Conservation (phyloP, 257 asterid genomes). For the Solanum okadae region DNA sequence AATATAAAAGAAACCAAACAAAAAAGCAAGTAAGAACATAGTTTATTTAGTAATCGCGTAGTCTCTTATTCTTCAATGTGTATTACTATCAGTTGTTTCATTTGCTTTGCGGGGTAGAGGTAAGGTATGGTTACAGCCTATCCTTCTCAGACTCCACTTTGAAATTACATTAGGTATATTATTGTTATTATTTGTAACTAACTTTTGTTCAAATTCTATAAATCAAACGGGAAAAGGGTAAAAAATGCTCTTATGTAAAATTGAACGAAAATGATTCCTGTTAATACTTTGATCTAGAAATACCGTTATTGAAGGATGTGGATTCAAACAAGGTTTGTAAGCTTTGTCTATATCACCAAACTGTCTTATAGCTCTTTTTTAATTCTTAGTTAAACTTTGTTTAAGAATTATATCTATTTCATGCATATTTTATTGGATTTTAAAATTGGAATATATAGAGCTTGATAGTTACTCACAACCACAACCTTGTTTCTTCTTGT, state of each 20-base stretch:
- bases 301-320: constrained; percentile 35
- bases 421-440: constrained; percentile 26
- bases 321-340: constrained; percentile 45
- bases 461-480: not conserved
- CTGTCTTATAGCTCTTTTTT: constrained; percentile 7
- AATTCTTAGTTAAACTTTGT: not conserved
- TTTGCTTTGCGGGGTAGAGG: not conserved
- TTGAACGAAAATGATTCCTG: too few relatives aligned
- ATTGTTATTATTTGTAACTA: not conserved
- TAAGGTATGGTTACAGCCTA: too few relatives aligned
- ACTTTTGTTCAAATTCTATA: not conserved
- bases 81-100: not conserved
- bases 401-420: constrained; percentile 23
- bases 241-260: not conserved
- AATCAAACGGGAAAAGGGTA: too few relatives aligned
- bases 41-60: not conserved
- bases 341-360: constrained; percentile 54
- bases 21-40: constrained; percentile 6
- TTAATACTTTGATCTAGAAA: too few relatives aligned
- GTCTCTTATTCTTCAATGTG: not conserved
- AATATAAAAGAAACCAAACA: not conserved
- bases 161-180: too few relatives aligned
- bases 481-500: not conserved
- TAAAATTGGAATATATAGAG: not conserved
- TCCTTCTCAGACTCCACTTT: too few relatives aligned